phyloP scores from a whole-genome alignment of 345 rosid genomes.

The Moringa oleifera region DNA sequence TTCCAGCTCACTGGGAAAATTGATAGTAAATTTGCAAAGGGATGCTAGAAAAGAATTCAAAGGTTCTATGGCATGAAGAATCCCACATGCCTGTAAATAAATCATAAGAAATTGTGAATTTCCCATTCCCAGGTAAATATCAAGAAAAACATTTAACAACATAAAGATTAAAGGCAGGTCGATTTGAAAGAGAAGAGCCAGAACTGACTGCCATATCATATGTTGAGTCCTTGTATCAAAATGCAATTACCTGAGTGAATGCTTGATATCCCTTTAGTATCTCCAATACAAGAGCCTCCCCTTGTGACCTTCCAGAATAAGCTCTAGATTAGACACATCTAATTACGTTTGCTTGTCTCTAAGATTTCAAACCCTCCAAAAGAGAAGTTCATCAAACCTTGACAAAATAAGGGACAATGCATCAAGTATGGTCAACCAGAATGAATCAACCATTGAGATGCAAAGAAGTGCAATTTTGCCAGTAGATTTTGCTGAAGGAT shows the following conservation, averaged over 20 bases:
- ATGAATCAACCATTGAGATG: conserved; percentile 86
- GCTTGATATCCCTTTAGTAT: conserved; percentile 98
- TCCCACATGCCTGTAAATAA: conserved; percentile 86
- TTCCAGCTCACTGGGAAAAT: conserved; percentile 72
- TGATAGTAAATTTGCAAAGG: conserved; percentile 87
- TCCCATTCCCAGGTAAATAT: conserved; percentile 7
- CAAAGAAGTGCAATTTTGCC: conserved; percentile 78
- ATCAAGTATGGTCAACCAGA: conserved; percentile 97
- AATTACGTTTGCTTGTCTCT: too few relatives aligned
- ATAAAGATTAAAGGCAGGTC: conserved; percentile 6
- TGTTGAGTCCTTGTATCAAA: background rate
- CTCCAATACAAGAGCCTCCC: conserved; percentile 96
- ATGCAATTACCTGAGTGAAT: conserved; percentile 79
- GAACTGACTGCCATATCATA: conserved; percentile 1
- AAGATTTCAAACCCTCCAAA: background rate
- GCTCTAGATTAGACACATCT: conserved; percentile 24
- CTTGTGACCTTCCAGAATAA: conserved; percentile 80
- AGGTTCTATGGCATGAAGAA: conserved; percentile 94
- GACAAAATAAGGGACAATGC: conserved; percentile 88
- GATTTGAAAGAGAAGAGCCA: conserved; percentile 3
- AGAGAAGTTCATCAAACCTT: conserved; percentile 47
- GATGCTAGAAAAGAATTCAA: conserved; percentile 95
- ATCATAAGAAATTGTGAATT: conserved; percentile 17
- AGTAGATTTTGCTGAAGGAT: conserved; percentile 45
- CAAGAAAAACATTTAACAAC: conserved; percentile 5